phyloP scores from a whole-genome alignment of 345 rosid species.

The Pistacia atlantica region DNA sequence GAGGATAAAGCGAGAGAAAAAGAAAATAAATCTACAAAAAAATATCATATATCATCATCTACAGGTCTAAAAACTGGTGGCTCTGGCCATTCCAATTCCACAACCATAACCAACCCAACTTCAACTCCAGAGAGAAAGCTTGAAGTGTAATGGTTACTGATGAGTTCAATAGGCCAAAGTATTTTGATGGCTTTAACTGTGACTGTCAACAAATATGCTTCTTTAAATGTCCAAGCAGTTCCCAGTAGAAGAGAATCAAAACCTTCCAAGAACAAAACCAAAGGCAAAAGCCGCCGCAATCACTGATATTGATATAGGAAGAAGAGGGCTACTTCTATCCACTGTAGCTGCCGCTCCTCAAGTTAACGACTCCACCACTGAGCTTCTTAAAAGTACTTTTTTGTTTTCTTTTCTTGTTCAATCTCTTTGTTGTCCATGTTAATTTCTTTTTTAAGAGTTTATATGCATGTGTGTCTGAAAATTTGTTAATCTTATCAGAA shows the following conservation, averaged over 20 bases:
- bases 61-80: conserved; percentile 22
- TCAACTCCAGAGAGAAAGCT: conserved; percentile 8
- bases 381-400: conserved; percentile 69
- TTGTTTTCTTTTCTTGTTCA: not conserved
- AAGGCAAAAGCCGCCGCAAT: conserved; percentile 18
- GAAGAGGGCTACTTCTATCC: conserved; percentile 64
- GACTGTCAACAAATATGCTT: conserved; percentile 80
- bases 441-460: not conserved
- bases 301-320: conserved; percentile 30
- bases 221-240: conserved; percentile 77
- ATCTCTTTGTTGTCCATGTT: not conserved
- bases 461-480: not conserved
- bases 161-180: conserved; percentile 70
- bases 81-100: not conserved
- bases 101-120: too few species aligned
- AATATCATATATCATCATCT: conserved; percentile 14
- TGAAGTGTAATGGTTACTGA: conserved; percentile 20
- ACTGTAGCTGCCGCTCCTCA: conserved; percentile 53
- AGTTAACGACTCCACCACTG: conserved; percentile 44
- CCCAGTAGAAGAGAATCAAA: conserved; percentile 48
- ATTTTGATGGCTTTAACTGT: conserved; percentile 91
- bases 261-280: not conserved
- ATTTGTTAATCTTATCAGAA: conserved; percentile 35
- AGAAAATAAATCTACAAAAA: not conserved
- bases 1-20: not conserved